Base-by-base conservation (phyloP, 257 asterid species). In the Asclepias syriaca region DNA sequence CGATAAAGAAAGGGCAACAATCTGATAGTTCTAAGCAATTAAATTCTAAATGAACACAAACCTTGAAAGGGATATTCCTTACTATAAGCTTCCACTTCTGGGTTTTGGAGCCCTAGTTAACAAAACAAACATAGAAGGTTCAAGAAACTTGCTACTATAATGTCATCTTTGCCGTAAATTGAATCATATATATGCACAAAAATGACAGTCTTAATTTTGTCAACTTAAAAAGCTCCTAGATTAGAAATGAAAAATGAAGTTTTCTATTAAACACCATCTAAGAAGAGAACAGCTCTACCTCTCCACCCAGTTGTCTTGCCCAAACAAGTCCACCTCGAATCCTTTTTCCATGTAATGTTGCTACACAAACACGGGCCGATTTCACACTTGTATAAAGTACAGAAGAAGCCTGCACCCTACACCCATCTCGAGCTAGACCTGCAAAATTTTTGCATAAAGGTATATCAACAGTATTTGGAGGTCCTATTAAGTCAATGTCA, bases 231-330 rank as follows among this genome's bases (percentile, higher is more conserved):
- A 68, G 39, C 29, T 21, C 34, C 21, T 7, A 27, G 11, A 0
- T 8, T 29, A 21, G 56, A 27, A 69, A 39, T 58, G 48, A 50
- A 66, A 66, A 46, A 53, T 21, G 8, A 57, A 40, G 18, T 16
- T 19, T 15, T 24, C 58, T 51, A 24, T 22, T 43, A 24, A 66
- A 72, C 65, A 69, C 12, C 18, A 69, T 68, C 27, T 14, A 19
- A 50, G 50, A 27, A 27, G 65, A 75, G 56, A 34, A 29, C 13
- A 68, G 71, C 45, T 72, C 61, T 77, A 92, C 99, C 98, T 95
- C 98, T 85, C 99, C 99, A 39, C 99, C 99, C 81, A 88, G 96
- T 77, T 95, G 99, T 40, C 98, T 97, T 63, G 96, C 99, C 99
- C 99, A 95, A 73, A 95, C 87, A 71, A 77, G 76, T 70, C 83